These are phyloP conservation scores for Phlebopus sp. DNA, from an alignment of 1,284 basidiomycete genomes.

Conservation along the genomic window DNA sequence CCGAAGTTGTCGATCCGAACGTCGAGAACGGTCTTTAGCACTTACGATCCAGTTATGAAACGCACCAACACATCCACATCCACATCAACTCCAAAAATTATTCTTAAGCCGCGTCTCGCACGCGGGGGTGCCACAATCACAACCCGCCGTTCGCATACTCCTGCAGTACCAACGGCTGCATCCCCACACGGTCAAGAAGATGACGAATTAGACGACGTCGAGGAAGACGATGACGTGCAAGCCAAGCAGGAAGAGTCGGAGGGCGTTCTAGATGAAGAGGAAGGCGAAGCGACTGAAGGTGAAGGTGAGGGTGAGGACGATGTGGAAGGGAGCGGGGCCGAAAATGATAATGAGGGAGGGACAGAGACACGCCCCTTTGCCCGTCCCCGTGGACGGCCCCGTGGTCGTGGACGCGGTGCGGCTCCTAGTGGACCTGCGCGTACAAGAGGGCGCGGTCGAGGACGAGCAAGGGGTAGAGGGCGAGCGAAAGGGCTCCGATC, in stretches of 20 bases:
- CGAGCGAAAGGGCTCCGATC: conserved; percentile 39
- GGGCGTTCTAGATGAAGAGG: conserved; percentile 31
- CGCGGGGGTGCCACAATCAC: conserved; percentile 32
- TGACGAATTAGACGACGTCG: conserved; percentile 23
- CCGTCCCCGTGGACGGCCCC: conserved; percentile 32
- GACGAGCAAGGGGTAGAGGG: conserved; percentile 36
- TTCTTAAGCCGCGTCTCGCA: conserved; percentile 47
- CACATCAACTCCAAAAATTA: conserved; percentile 41
- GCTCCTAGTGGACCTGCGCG: conserved; percentile 29
- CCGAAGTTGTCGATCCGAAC: too few species aligned
- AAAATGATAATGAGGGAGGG: conserved; percentile 23
- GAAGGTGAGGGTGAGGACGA: conserved; percentile 33
- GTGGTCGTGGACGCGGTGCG: conserved; percentile 29
- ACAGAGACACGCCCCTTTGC: conserved; percentile 16
- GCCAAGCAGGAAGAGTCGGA: conserved; percentile 35
- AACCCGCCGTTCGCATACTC: conserved; percentile 30
- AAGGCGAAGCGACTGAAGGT: conserved; percentile 31
- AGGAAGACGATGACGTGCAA: conserved; percentile 22
- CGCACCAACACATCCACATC: conserved; percentile 21
- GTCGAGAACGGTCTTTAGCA: too few species aligned
- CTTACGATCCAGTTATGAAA: conserved; percentile 18
- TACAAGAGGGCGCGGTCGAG: conserved; percentile 39
- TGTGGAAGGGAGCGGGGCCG: conserved; percentile 22
- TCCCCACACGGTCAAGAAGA: conserved; percentile 26
- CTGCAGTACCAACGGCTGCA: conserved; percentile 16